phyloP scores from a whole-genome alignment of 345 rosid genomes.

The Lagerstroemia speciosa region DNA sequence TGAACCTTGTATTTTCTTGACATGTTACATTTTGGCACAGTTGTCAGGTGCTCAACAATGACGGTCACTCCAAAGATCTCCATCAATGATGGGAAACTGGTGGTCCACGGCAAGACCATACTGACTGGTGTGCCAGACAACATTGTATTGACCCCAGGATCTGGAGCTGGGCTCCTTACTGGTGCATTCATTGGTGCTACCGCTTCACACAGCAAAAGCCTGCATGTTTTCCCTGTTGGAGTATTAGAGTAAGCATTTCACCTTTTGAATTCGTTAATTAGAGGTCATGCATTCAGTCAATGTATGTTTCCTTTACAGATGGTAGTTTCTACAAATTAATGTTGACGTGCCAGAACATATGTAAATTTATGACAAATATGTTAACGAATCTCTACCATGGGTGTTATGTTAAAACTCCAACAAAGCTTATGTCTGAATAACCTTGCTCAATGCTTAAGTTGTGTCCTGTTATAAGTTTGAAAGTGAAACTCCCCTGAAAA shows the following conservation, averaged over 20 bases:
- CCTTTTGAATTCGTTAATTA: neutral
- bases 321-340: neutral
- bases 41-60: constrained; percentile 36
- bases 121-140: constrained; percentile 81
- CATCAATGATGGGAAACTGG: constrained; percentile 66
- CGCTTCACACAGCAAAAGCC: constrained; percentile 68
- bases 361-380: neutral
- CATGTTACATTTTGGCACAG: constrained; percentile 8
- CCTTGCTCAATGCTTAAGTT: neutral
- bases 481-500: neutral
- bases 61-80: constrained; percentile 71
- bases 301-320: neutral
- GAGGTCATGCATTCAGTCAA: neutral
- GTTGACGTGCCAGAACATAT: neutral
- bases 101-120: constrained; percentile 89
- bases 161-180: constrained; percentile 50
- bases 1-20: neutral
- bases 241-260: constrained; percentile 51
- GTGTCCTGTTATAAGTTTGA: neutral
- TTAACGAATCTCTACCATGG: neutral
- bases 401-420: neutral
- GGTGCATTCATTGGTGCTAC: constrained; percentile 90
- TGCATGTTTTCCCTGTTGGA: constrained; percentile 89
- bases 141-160: constrained; percentile 59
- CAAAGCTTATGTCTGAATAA: neutral